Conservation (phyloP, 371 early-diverging fungal species). For the Globomyces sp. region DNA sequence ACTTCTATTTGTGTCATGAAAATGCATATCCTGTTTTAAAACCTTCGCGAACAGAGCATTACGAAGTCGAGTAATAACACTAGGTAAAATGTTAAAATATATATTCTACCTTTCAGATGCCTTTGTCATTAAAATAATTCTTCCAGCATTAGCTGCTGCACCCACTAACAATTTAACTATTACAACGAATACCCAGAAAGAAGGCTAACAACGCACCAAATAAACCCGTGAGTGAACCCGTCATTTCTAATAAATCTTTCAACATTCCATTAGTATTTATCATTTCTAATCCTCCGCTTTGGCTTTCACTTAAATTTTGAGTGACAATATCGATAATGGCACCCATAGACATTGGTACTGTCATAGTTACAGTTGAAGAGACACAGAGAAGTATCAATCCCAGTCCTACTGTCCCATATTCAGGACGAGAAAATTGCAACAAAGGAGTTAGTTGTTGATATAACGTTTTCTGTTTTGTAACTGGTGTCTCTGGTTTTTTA, state of each 20-base stretch:
- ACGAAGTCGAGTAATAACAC: not conserved
- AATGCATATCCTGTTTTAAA: slow-evolving; percentile 66
- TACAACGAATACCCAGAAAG: slow-evolving; percentile 9
- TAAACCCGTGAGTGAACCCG: slow-evolving; percentile 3
- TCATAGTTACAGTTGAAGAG: slow-evolving; percentile 17
- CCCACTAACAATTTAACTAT: slow-evolving; percentile 42
- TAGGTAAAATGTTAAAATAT: not conserved
- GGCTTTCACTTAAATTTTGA: not conserved
- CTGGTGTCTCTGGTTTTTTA: not conserved
- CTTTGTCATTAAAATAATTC: slow-evolving; percentile 67
- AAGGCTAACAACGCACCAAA: slow-evolving; percentile 10
- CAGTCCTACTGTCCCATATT: not conserved
- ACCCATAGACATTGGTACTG: slow-evolving; percentile 19
- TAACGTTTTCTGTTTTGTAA: not conserved
- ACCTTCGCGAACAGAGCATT: slow-evolving; percentile 6
- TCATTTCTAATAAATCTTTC: slow-evolving; percentile 5
- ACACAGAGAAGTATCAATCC: slow-evolving; percentile 6
- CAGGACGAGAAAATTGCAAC: slow-evolving; percentile 6
- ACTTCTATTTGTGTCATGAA: slow-evolving; percentile 69
- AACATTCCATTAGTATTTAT: slow-evolving; percentile 1
- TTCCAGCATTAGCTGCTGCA: slow-evolving; percentile 72
- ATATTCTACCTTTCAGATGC: slow-evolving; percentile 61
- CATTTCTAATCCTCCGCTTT: not conserved
- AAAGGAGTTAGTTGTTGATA: slow-evolving; percentile 8
- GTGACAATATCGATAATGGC: slow-evolving; percentile 19